Conservation (phyloP, 1,284 basidiomycete genomes). For the Rhodotorula sp. region DNA sequence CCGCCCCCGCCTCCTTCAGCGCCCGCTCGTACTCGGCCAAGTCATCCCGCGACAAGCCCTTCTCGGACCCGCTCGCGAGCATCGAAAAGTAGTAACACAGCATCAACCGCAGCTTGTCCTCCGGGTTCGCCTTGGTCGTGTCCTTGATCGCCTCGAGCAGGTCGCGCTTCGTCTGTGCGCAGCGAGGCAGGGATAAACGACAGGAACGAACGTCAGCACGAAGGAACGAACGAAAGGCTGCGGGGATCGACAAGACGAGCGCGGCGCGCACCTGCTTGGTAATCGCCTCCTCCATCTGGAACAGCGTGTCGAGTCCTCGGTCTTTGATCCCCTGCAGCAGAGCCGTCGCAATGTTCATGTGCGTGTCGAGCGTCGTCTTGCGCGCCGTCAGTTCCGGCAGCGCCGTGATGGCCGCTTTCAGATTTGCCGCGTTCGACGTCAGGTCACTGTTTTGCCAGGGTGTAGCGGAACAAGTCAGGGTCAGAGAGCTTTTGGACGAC, state of each 20-base stretch:
- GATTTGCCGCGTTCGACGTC: conserved; percentile 88
- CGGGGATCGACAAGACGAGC: background rate
- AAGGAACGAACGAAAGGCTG: background rate
- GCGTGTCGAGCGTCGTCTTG: conserved; percentile 93
- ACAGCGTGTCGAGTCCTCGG: conserved; percentile 90
- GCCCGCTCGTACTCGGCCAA: conserved; percentile 83
- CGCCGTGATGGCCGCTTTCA: conserved; percentile 97
- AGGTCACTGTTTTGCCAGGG: conserved; percentile 72
- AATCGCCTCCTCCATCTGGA: conserved; percentile 92
- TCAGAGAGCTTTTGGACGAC: no score
- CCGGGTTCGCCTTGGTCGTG: conserved; percentile 61
- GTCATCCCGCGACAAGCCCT: conserved; percentile 78
- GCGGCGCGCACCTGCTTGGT: conserved; percentile 65
- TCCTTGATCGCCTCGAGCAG: conserved; percentile 80
- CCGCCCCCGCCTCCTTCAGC: conserved; percentile 73
- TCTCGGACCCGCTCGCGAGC: conserved; percentile 67
- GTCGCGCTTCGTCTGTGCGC: conserved; percentile 64
- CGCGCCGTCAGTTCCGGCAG: conserved; percentile 96
- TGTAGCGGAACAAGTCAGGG: background rate
- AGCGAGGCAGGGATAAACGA: background rate
- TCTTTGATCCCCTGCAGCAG: conserved; percentile 94
- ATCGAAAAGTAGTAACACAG: conserved; percentile 80
- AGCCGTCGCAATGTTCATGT: conserved; percentile 99
- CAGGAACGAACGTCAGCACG: background rate
- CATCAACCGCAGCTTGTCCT: conserved; percentile 89